Conservation (phyloP, 306 rosid species). For the Mimosa pudica region DNA sequence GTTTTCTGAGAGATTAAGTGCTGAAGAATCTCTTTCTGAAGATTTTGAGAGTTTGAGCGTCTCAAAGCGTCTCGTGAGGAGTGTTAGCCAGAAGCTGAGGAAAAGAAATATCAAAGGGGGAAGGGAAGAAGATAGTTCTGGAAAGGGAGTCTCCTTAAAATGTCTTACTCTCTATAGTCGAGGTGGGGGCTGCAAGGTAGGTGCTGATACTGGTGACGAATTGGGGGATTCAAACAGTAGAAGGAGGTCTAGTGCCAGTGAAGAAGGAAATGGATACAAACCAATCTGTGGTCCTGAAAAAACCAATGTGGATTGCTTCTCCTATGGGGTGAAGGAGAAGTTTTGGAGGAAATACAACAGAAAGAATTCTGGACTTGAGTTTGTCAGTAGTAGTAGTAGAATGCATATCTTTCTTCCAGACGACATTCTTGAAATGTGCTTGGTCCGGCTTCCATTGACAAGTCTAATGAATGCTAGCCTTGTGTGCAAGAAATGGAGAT, state of each 20-base stretch:
- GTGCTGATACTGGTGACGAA: slow-evolving; percentile 92
- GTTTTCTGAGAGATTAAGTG: slow-evolving; percentile 59
- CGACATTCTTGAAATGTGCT: slow-evolving; percentile 94
- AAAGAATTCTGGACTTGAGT: slow-evolving; percentile 62
- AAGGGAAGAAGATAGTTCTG: slow-evolving; percentile 65
- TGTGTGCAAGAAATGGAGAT: slow-evolving; percentile 95
- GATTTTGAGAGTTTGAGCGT: slow-evolving; percentile 74
- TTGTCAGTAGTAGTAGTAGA: slow-evolving; percentile 55
- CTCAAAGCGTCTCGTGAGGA: slow-evolving; percentile 85
- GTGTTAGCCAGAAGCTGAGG: slow-evolving; percentile 86
- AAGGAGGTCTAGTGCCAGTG: slow-evolving; percentile 90
- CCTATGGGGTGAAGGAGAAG: slow-evolving; percentile 84
- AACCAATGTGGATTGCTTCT: slow-evolving; percentile 80
- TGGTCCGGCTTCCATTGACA: slow-evolving; percentile 85
- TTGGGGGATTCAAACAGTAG: slow-evolving; percentile 70
- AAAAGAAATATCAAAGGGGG: slow-evolving; percentile 60
- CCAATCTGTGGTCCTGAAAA: slow-evolving; percentile 72
- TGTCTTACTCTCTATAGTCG: slow-evolving; percentile 78
- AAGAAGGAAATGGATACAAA: slow-evolving; percentile 81
- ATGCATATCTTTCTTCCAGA: slow-evolving; percentile 92
- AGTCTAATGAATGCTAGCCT: slow-evolving; percentile 97
- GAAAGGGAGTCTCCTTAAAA: slow-evolving; percentile 68
- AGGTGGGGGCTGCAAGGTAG: slow-evolving; percentile 99
- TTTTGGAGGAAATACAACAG: slow-evolving; percentile 76
- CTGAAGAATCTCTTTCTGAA: slow-evolving; percentile 60